Conservation (phyloP, 1,139 yeast genomes). For the Blastobotrys illinoisensis region DNA sequence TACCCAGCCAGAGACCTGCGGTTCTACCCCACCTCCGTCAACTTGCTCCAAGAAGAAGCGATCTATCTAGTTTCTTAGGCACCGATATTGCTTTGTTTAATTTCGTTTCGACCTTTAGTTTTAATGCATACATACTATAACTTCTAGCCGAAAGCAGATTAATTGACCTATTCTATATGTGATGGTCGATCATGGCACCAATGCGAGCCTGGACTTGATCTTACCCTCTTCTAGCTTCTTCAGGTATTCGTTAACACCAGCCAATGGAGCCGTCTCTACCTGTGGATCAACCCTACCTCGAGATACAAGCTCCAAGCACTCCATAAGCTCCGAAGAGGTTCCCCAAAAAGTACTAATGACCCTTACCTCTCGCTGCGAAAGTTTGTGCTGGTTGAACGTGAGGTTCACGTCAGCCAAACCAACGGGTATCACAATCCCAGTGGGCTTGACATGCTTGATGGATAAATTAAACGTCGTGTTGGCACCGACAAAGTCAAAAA, state of each 20-base stretch:
- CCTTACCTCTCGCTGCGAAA: slow-evolving; percentile 41
- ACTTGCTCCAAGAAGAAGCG: not conserved
- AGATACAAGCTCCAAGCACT: slow-evolving; percentile 43
- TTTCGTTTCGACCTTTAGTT: no score
- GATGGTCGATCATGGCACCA: slow-evolving; percentile 17
- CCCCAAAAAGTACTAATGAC: slow-evolving; percentile 46
- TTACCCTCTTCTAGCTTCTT: slow-evolving; percentile 39
- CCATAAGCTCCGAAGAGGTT: slow-evolving; percentile 41
- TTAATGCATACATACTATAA: no score
- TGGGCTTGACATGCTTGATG: slow-evolving; percentile 32
- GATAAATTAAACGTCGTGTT: slow-evolving; percentile 33
- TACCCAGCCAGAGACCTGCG: slow-evolving; percentile 10
- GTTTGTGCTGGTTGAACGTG: slow-evolving; percentile 27
- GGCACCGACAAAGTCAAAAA: slow-evolving; percentile 45
- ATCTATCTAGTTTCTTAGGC: no score
- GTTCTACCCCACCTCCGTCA: not conserved
- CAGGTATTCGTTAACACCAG: slow-evolving; percentile 38
- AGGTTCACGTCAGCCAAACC: slow-evolving; percentile 42
- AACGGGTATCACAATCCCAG: slow-evolving; percentile 42
- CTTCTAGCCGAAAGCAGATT: no score
- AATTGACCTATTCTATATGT: no score
- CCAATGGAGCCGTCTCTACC: slow-evolving; percentile 34
- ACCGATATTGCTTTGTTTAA: no score
- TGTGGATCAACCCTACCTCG: slow-evolving; percentile 41
- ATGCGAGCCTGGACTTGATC: slow-evolving; percentile 43